Conservation (phyloP, 495 filamentous ascomycete species). For the Penicillium waksmanii region DNA sequence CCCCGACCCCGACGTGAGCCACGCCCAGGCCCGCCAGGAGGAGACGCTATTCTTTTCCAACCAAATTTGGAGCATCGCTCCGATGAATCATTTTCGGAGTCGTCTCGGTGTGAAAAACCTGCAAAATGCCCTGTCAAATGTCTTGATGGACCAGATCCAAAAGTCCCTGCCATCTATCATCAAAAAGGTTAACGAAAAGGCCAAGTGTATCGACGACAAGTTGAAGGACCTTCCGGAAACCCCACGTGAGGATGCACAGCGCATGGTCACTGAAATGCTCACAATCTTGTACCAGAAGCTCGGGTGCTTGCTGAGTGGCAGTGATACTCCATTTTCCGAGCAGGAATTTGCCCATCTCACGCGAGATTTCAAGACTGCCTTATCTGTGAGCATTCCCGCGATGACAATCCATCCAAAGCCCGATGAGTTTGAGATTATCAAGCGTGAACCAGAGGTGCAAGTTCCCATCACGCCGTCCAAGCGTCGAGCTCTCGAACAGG, state of each 20-base stretch:
- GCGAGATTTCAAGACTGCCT: conserved; percentile 37
- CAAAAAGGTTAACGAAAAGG: conserved; percentile 55
- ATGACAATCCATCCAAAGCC: neutral
- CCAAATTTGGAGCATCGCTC: conserved; percentile 45
- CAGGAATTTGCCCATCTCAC: conserved; percentile 24
- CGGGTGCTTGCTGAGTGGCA: conserved; percentile 25
- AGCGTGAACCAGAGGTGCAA: neutral
- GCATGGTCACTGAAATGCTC: conserved; percentile 41
- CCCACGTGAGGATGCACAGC: conserved; percentile 44
- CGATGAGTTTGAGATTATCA: neutral
- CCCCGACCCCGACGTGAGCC: conserved; percentile 49
- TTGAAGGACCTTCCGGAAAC: conserved; percentile 59
- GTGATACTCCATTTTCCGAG: neutral
- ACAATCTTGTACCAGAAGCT: conserved; percentile 36
- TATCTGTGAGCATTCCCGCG: conserved; percentile 13
- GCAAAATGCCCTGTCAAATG: conserved; percentile 54
- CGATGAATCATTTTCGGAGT: conserved; percentile 49
- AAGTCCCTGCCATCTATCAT: conserved; percentile 63
- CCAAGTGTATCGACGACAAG: conserved; percentile 48
- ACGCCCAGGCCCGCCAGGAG: conserved; percentile 57
- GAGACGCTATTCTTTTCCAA: conserved; percentile 64
- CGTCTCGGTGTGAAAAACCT: conserved; percentile 63
- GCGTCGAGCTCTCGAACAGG: neutral
- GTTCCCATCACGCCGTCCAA: neutral
- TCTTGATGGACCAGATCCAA: conserved; percentile 60